These are phyloP conservation scores for Metroxylon sagu DNA, from an alignment of 176 grass and related monocot species.

Conservation along the genomic window DNA sequence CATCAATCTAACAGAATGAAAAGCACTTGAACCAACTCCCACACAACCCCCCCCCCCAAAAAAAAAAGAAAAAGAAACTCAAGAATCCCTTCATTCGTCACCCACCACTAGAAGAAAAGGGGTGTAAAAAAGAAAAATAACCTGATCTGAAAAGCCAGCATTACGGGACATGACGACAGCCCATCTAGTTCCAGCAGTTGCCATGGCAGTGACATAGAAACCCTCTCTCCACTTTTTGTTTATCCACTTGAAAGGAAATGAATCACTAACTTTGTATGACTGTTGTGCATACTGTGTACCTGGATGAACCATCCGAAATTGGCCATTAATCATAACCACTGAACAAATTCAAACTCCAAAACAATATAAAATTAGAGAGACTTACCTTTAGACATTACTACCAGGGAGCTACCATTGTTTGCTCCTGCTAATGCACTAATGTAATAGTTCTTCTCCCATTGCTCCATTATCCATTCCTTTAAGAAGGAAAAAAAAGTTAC, in stretches of 20 bases:
- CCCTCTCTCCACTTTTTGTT: constrained; percentile 96
- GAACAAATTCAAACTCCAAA: too few species aligned
- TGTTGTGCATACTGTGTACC: constrained; percentile 82
- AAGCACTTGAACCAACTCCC: too few species aligned
- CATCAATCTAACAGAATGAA: too few species aligned
- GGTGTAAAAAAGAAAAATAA: constrained; percentile 16
- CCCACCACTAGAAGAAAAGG: background rate
- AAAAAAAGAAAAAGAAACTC: too few species aligned
- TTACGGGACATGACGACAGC: constrained; percentile 93
- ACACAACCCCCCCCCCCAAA: too few species aligned
- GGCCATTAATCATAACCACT: too few species aligned
- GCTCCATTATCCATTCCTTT: constrained; percentile 7
- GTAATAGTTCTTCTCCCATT: constrained; percentile 3
- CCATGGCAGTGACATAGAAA: constrained; percentile 97
- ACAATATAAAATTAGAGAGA: background rate
- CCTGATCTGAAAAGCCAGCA: constrained; percentile 92
- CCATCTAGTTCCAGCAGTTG: constrained; percentile 92
- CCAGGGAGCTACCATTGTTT: constrained; percentile 6
- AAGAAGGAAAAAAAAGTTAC: background rate
- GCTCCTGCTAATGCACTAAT: constrained; percentile 5
- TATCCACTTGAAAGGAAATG: constrained; percentile 99
- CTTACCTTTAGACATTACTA: constrained; percentile 6
- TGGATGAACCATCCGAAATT: constrained; percentile 6
- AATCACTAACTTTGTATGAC: constrained; percentile 95
- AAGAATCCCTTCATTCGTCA: too few species aligned